Evolutionary conservation across 495 filamentous ascomycete species (phyloP).

Genomic region (Tricharina praecox): DNA sequence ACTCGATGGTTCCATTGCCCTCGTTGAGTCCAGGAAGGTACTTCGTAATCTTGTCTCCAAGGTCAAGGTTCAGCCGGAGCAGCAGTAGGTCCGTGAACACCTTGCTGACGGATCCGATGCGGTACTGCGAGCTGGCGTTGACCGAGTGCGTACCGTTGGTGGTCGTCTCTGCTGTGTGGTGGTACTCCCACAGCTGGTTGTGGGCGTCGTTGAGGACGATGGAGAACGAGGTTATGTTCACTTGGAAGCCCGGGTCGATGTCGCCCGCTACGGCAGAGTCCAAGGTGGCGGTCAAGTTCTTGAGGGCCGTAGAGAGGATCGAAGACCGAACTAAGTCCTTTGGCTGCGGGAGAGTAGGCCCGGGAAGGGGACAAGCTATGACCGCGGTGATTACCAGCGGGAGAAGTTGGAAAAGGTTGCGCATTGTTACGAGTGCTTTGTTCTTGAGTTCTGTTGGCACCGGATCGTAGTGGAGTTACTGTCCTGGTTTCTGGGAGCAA

Average conservation of each 20-base stretch:
- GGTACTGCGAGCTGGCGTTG: slow-evolving; percentile 23
- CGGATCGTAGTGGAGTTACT: too few species aligned
- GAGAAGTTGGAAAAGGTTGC: not conserved
- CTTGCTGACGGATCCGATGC: slow-evolving; percentile 26
- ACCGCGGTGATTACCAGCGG: not conserved
- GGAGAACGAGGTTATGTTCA: slow-evolving; percentile 14
- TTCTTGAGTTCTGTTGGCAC: too few species aligned
- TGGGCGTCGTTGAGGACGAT: slow-evolving; percentile 11
- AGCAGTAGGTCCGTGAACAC: slow-evolving; percentile 24
- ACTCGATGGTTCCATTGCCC: slow-evolving; percentile 26
- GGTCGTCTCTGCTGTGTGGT: slow-evolving; percentile 21
- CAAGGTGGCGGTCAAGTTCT: not conserved
- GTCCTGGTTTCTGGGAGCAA: too few species aligned
- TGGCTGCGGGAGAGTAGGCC: slow-evolving; percentile 8
- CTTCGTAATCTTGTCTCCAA: slow-evolving; percentile 29
- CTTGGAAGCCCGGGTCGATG: slow-evolving; percentile 7
- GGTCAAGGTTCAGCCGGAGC: slow-evolving; percentile 13
- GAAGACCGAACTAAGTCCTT: slow-evolving; percentile 5
- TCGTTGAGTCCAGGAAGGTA: slow-evolving; percentile 33
- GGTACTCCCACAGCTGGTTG: slow-evolving; percentile 24
- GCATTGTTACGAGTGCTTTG: too few species aligned
- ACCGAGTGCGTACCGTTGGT: slow-evolving; percentile 21
- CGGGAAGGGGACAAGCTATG: slow-evolving; percentile 9
- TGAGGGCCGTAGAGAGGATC: not conserved
- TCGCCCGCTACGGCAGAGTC: slow-evolving; percentile 8